Conservation (phyloP, 2,329 filamentous ascomycete genomes). For the Aspergillus bombycis region DNA sequence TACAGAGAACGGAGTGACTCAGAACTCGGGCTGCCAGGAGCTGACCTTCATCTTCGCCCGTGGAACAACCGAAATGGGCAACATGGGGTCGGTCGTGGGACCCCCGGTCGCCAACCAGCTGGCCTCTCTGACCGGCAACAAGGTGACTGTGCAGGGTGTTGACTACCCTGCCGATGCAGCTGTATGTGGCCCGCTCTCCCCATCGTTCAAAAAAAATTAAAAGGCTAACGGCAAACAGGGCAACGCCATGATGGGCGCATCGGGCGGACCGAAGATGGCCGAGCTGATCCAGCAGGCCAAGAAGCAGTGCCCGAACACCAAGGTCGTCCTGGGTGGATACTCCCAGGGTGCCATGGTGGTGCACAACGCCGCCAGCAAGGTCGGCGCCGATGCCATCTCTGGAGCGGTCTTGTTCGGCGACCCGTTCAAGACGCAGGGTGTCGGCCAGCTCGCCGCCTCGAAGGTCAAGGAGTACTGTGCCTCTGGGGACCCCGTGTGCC, state of each 20-base stretch:
- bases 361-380: slow-evolving; percentile 34
- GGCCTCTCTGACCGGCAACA: slow-evolving; percentile 26
- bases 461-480: slow-evolving; percentile 56
- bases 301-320: slow-evolving; percentile 36
- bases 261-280: slow-evolving; percentile 35
- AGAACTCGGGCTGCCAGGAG: slow-evolving; percentile 44
- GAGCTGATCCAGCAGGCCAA: slow-evolving; percentile 33
- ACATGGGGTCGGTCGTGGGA: slow-evolving; percentile 47
- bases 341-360: slow-evolving; percentile 42
- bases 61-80: slow-evolving; percentile 46
- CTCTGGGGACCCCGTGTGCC: slow-evolving; percentile 55
- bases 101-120: slow-evolving; percentile 37
- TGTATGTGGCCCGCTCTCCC: slow-evolving; percentile 12
- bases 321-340: slow-evolving; percentile 39
- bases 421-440: slow-evolving; percentile 46
- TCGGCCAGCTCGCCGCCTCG: slow-evolving; percentile 42
- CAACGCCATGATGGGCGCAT: slow-evolving; percentile 29
- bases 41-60: slow-evolving; percentile 50
- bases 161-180: slow-evolving; percentile 33
- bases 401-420: slow-evolving; percentile 52
- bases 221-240: slow-evolving; percentile 21
- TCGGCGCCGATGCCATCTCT: slow-evolving; percentile 39
- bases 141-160: slow-evolving; percentile 38
- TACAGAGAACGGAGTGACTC: slow-evolving; percentile 44
- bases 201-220: neutral